Conservation (phyloP, 768 basidiomycete genomes). For the Daedaleopsis nitida region DNA sequence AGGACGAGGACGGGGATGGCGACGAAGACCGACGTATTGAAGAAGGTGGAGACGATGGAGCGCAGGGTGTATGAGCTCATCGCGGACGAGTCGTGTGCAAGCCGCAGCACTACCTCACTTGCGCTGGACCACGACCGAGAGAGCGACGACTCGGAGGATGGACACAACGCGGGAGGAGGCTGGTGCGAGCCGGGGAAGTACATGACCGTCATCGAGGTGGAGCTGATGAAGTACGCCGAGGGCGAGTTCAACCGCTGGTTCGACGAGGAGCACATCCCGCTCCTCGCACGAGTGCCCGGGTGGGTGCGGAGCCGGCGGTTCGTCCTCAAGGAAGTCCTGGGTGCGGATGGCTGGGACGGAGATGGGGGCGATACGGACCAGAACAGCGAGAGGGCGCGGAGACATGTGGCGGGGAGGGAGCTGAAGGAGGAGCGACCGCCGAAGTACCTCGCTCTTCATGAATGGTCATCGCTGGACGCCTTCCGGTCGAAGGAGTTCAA, state of each 20-base stretch:
- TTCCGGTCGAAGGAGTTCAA: constrained; percentile 40
- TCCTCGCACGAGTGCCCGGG: constrained; percentile 42
- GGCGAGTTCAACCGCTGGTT: constrained; percentile 32
- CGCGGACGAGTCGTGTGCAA: constrained; percentile 16
- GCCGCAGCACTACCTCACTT: background rate
- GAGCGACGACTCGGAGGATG: background rate
- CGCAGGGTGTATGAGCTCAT: constrained; percentile 33
- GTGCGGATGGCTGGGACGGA: background rate
- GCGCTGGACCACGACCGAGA: background rate
- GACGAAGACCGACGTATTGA: constrained; percentile 32
- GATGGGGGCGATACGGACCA: constrained; percentile 6
- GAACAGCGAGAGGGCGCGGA: constrained; percentile 15
- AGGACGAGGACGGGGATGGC: constrained; percentile 35
- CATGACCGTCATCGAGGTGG: constrained; percentile 28
- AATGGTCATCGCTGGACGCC: constrained; percentile 33
- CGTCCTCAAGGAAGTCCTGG: constrained; percentile 29
- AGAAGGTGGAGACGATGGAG: constrained; percentile 33
- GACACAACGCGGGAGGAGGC: background rate
- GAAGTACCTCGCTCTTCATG: constrained; percentile 44
- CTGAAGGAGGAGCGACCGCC: constrained; percentile 27
- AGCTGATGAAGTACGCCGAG: constrained; percentile 24
- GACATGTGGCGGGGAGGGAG: background rate
- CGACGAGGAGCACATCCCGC: constrained; percentile 31
- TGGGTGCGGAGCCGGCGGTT: constrained; percentile 47
- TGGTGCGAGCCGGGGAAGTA: constrained; percentile 22